Conservation (phyloP, 352 stramenopile genomes). For the Globisporangium splendens region DNA sequence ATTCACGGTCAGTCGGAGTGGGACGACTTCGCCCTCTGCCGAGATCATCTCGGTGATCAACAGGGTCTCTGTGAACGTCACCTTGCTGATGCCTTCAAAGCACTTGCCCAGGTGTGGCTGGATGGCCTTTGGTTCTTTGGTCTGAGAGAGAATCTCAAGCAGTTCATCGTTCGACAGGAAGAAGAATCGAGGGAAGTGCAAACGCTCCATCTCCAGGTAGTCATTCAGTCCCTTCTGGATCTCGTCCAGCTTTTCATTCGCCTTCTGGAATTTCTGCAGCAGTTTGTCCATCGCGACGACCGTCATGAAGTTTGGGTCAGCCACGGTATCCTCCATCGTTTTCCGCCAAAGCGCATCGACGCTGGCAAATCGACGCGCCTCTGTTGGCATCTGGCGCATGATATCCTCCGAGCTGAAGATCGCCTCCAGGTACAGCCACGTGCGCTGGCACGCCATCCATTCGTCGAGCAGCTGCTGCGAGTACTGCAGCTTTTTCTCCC, state of each 20-base stretch:
- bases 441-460: constrained; percentile 92
- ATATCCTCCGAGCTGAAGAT: constrained; percentile 96
- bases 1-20: constrained; percentile 80
- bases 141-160: constrained; percentile 92
- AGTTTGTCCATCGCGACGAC: constrained; percentile 88
- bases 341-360: constrained; percentile 90
- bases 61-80: constrained; percentile 90
- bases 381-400: constrained; percentile 93
- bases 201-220: constrained; percentile 92
- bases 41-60: constrained; percentile 94
- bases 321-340: constrained; percentile 89
- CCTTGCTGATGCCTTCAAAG: constrained; percentile 90
- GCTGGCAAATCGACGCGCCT: constrained; percentile 85
- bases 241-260: constrained; percentile 93
- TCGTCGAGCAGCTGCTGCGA: constrained; percentile 92
- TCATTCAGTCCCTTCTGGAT: constrained; percentile 94
- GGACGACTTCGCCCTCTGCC: constrained; percentile 89
- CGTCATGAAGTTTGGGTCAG: constrained; percentile 88
- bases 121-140: constrained; percentile 91
- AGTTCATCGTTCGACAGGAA: constrained; percentile 94
- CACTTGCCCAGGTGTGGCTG: constrained; percentile 90
- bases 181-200: constrained; percentile 94
- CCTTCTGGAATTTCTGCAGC: constrained; percentile 89
- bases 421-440: constrained; percentile 95
- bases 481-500: constrained; percentile 89